Percentiles rank a stretch among this genome's conserved stretches.
phyloP scores from a whole-genome alignment of 768 basidiomycete genomes.

The Amanita inopinata region DNA sequence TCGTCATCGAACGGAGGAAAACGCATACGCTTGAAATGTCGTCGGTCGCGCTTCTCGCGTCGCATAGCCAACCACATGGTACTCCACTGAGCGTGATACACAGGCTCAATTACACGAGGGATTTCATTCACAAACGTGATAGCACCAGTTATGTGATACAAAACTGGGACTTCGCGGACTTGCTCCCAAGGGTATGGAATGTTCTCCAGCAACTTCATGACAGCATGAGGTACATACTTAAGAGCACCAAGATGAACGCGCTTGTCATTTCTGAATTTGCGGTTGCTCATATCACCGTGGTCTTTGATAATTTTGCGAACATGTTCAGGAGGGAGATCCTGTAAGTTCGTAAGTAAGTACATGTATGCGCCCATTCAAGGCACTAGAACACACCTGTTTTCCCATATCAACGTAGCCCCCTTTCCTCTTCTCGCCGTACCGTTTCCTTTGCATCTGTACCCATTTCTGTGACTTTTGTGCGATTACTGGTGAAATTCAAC shows the following conservation, averaged over 20 bases:
- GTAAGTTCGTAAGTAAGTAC: slow-evolving; percentile 15
- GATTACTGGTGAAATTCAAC: slow-evolving; percentile 37
- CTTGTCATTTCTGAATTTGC: slow-evolving; percentile 99
- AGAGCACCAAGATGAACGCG: slow-evolving; percentile 97
- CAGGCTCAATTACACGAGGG: slow-evolving; percentile 91
- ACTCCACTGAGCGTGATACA: slow-evolving; percentile 99
- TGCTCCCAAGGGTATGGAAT: slow-evolving; percentile 98
- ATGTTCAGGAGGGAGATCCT: slow-evolving; percentile 96
- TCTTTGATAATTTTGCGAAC: slow-evolving; percentile 99
- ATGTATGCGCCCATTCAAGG: slow-evolving; percentile 11
- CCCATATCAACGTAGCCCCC: slow-evolving; percentile 89
- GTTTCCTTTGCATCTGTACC: slow-evolving; percentile 86
- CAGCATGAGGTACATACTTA: slow-evolving; percentile 98
- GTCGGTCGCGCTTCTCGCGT: slow-evolving; percentile 93
- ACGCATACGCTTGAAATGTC: slow-evolving; percentile 99
- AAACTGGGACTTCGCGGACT: slow-evolving; percentile 95
- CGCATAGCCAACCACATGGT: slow-evolving; percentile 99
- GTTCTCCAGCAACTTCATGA: slow-evolving; percentile 98
- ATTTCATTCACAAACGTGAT: slow-evolving; percentile 99
- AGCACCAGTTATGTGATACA: slow-evolving; percentile 98
- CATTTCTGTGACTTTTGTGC: slow-evolving; percentile 94
- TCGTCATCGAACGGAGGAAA: slow-evolving; percentile 99
- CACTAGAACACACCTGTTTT: slow-evolving; percentile 58
- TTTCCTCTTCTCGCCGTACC: slow-evolving; percentile 86
- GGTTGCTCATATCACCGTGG: slow-evolving; percentile 98